A percentile compares a stretch with the other conserved stretches of the same genome.
Conservation (phyloP, 768 basidiomycete genomes). For the Multifurca ochricompacta region DNA sequence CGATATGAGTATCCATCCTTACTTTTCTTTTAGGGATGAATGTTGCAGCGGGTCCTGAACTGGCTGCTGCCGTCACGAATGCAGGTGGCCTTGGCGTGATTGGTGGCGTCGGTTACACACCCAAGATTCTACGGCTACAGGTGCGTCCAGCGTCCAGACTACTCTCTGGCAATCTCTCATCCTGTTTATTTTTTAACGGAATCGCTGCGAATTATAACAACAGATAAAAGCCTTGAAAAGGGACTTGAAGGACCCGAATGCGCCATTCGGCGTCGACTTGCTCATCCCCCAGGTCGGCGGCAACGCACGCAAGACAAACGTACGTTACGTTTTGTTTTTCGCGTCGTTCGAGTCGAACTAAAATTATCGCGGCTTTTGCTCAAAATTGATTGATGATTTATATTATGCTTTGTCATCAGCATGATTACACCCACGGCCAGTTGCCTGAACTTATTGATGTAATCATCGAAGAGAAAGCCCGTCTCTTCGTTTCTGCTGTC, state of each 20-base stretch:
- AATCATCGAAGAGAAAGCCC: slow-evolving; percentile 84
- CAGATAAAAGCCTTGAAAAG: slow-evolving; percentile 71
- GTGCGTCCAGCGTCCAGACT: slow-evolving; percentile 32
- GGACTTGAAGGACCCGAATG: slow-evolving; percentile 62
- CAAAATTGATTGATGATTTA: too few species aligned
- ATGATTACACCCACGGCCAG: slow-evolving; percentile 85
- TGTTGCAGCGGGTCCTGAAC: slow-evolving; percentile 66
- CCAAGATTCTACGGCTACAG: slow-evolving; percentile 71
- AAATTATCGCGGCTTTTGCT: too few species aligned
- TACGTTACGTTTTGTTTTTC: slow-evolving; percentile 31
- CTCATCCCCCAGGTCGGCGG: slow-evolving; percentile 84
- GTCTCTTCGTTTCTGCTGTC: slow-evolving; percentile 86
- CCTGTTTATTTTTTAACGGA: not conserved
- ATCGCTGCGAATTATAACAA: not conserved
- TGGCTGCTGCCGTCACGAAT: slow-evolving; percentile 90
- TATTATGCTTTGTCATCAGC: slow-evolving; percentile 38
- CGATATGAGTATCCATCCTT: not conserved
- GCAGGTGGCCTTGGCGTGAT: slow-evolving; percentile 92
- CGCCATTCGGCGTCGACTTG: slow-evolving; percentile 88
- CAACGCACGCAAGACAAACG: slow-evolving; percentile 85
- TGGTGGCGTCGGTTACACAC: slow-evolving; percentile 82
- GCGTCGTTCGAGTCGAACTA: too few species aligned
- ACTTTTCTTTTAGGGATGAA: slow-evolving; percentile 45
- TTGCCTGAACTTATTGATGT: slow-evolving; percentile 79
- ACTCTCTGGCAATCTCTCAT: too few species aligned